Percentiles rank a stretch among this genome's conserved stretches.
Evolutionary conservation across 257 asterid genomes (phyloP).

Genomic region (Plectranthus barbatus): DNA sequence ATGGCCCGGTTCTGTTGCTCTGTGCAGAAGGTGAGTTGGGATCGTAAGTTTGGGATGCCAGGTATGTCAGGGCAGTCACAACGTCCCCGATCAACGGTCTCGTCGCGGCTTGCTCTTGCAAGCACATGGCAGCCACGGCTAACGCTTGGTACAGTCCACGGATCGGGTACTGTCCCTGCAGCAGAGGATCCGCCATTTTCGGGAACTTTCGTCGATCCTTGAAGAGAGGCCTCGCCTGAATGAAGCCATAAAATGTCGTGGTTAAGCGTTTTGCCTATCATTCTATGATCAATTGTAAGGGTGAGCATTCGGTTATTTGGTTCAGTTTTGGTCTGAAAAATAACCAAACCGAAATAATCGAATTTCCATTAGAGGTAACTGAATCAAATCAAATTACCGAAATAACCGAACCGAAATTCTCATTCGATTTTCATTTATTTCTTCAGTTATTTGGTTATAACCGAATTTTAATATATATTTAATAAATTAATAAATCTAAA

Average conservation of each 20-base stretch:
- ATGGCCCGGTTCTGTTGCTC: constrained; percentile 40
- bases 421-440: too few species aligned
- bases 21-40: constrained; percentile 46
- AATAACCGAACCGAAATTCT: too few species aligned
- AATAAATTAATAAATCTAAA: too few species aligned
- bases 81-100: constrained; percentile 92
- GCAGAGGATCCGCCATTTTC: constrained; percentile 83
- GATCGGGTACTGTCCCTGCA: constrained; percentile 87
- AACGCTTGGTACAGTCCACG: constrained; percentile 94
- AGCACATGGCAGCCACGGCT: constrained; percentile 99
- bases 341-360: too few species aligned
- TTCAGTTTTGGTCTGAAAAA: too few species aligned
- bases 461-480: too few species aligned
- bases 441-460: too few species aligned
- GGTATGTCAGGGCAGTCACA: constrained; percentile 82
- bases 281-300: too few species aligned
- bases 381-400: too few species aligned
- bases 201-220: constrained; percentile 91
- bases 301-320: too few species aligned
- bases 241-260: neutral
- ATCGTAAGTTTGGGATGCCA: constrained; percentile 87
- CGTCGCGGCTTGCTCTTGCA: constrained; percentile 98
- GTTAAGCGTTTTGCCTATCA: too few species aligned
- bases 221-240: constrained; percentile 91
- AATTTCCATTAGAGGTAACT: too few species aligned